Percentiles rank a stretch among this genome's conserved stretches.
These are phyloP conservation scores for Pichia pseudocactophila DNA, from an alignment of 805 yeast genomes.

Conservation along the genomic window DNA sequence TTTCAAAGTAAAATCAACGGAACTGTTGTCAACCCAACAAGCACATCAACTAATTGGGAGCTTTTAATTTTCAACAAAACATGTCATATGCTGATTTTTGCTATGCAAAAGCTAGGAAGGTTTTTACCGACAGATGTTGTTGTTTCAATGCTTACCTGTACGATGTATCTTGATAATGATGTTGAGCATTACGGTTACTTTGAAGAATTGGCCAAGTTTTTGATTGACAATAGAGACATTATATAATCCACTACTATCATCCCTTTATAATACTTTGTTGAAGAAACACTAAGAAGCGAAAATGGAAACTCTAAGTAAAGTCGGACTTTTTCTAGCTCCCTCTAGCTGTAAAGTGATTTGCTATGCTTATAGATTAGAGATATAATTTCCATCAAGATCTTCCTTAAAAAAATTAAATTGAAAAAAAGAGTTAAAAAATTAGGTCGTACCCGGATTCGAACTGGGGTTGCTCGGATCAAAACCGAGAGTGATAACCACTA, in stretches of 20 bases:
- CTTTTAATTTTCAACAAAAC: conserved; percentile 19
- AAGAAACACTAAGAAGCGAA: too few species aligned
- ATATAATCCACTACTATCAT: too few species aligned
- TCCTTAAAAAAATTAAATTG: too few species aligned
- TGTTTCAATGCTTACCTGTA: conserved; percentile 28
- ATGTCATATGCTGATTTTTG: conserved; percentile 27
- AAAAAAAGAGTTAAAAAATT: conserved; percentile 8
- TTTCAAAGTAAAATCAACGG: neutral
- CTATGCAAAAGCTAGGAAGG: conserved; percentile 33
- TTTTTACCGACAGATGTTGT: conserved; percentile 33
- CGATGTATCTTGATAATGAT: conserved; percentile 19
- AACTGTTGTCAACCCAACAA: conserved; percentile 14
- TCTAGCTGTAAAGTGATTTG: too few species aligned
- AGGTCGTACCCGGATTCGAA: conserved; percentile 83
- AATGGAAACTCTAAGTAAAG: too few species aligned
- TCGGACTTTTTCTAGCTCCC: too few species aligned
- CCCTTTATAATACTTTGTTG: too few species aligned
- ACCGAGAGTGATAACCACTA: conserved; percentile 78
- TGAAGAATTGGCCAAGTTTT: conserved; percentile 16
- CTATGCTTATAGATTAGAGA: too few species aligned
- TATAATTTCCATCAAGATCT: too few species aligned
- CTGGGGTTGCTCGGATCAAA: conserved; percentile 78
- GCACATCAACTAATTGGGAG: conserved; percentile 23
- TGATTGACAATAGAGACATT: neutral
- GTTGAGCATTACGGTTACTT: conserved; percentile 22